Evolutionary conservation across 345 rosid species (phyloP), one percentile per base, ranked within the genome.

Genomic region (Salix arbutifolia): DNA sequence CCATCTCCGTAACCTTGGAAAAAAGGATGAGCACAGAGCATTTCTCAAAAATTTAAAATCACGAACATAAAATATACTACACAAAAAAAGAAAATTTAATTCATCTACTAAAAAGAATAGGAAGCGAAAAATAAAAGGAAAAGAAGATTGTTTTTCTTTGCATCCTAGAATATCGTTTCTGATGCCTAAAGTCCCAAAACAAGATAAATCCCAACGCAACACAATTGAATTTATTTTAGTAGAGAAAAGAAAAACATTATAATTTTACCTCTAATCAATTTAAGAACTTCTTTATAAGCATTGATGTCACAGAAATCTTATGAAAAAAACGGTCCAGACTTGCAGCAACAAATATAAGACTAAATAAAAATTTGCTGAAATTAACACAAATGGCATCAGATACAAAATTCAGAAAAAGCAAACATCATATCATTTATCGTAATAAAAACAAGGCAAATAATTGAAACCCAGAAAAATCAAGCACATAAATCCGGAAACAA

Each of bases 1-100:
- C 99, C 99, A 96, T 94, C 91, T 94, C 99, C n/a, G 79, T 75
- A 44, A 94, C 99, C 99, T 94, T 79, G 4, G 56, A 75, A 48
- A 65, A 79, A 25, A 70, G 26, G 28, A 64, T 17, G 60, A 30
- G 67, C 35, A 13, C 35, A 26, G 31, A 65, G 8, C 21, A 28
- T 30, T 65, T 13, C 12, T 26, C 68, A 65, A 26, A 18, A 16
- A 26, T 16, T 25, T 4, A 62, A 62, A 62, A 62, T 62, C 67
- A 25, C 35, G 10, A 62, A 12, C 35, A 26, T 31, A 28, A 26
- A 26, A 66, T 66, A 66, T 30, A 52, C 3, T 9, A n/a, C 62
- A 56, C 23, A 10, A 56, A 56, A 40, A 2, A 56, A 13, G 13
- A n/a, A n/a, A 53, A 56, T n/a, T 9, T 13, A 23, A 56, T 56